Evolutionary conservation across 139 green algal species (phyloP), one percentile per base, ranked within the genome.

Genomic region (Coelastrella sp.): DNA sequence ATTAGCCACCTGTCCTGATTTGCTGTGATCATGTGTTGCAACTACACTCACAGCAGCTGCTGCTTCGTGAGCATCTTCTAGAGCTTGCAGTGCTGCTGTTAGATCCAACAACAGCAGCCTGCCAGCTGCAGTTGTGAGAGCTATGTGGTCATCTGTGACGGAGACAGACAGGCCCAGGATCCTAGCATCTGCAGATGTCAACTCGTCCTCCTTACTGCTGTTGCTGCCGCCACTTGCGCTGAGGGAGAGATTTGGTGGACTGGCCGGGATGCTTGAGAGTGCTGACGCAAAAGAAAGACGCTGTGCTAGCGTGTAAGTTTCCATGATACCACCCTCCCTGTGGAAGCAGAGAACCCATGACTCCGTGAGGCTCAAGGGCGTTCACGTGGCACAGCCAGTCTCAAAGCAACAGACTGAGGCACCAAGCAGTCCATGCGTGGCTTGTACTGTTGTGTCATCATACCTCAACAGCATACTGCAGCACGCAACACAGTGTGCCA

Each of bases 101-200:
- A 84, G 6, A 17, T 76, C 62, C 15, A 74, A 41, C 78, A 84
- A 40, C 27, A 84, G 60, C 40, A 84, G 78, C 40, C 63, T 69
- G 37, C 78, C 78, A 62, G 40, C 41, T n/a, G 53, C 45, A 25
- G 78, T 84, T 51, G 78, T 43, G 5, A 84, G 4, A 27, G 78
- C 78, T 17, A 84, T 15, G 21, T 84, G 78, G 13, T 84, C 78
- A 34, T 84, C 78, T 6, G 60, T 84, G 1, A 45, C 30, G 45
- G 78, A 74, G 13, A 74, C 57, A 5, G 78, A 76, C 23, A 84
- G 41, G 2, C 78, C 78, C 25, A 60, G 25, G 2, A 84, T 43
- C 19, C 27, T 48, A 5, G 38, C 8, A 9, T 45, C 60, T 50
- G 78, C n/a, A 37, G 78, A n/a, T n/a, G n/a, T n/a, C 59, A 59